Evolutionary conservation across 768 basidiomycete species (phyloP).

Genomic region (Suillus clintonianus): DNA sequence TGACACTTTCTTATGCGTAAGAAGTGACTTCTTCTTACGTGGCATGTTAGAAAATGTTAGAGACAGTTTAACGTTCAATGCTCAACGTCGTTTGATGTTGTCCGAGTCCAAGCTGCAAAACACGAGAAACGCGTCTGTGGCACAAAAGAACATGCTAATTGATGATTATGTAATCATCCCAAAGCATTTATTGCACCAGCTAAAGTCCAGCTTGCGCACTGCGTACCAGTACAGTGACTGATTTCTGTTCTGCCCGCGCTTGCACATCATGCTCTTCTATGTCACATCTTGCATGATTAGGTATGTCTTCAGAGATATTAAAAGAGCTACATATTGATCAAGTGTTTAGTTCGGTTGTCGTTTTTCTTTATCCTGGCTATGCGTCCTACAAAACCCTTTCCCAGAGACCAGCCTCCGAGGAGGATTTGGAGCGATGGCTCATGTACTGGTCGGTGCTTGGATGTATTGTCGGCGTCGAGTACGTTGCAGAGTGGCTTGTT

Average conservation of each 20-base stretch:
- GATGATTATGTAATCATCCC: slow-evolving; percentile 23
- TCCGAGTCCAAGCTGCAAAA: background rate
- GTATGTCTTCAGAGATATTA: slow-evolving; percentile 37
- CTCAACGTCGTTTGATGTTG: background rate
- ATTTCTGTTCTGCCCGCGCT: slow-evolving; percentile 5
- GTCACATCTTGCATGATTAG: slow-evolving; percentile 43
- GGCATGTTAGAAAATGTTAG: slow-evolving; percentile 20
- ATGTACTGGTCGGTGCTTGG: slow-evolving; percentile 97
- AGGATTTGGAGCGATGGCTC: slow-evolving; percentile 89
- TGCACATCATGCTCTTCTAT: slow-evolving; percentile 41
- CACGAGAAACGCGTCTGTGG: slow-evolving; percentile 25
- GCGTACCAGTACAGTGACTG: background rate
- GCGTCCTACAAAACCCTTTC: slow-evolving; percentile 95
- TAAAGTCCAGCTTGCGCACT: background rate
- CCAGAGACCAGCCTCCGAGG: slow-evolving; percentile 81
- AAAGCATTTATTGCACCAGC: background rate
- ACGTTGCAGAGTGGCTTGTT: slow-evolving; percentile 82
- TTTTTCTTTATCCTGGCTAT: slow-evolving; percentile 92
- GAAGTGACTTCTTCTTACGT: slow-evolving; percentile 19
- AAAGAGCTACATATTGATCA: background rate
- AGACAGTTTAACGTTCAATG: background rate
- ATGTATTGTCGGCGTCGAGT: slow-evolving; percentile 80
- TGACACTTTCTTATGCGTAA: slow-evolving; percentile 18
- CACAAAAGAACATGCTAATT: slow-evolving; percentile 11
- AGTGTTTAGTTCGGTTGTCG: slow-evolving; percentile 57